These are phyloP conservation scores for Trichoderma sp. DNA, from an alignment of 2,329 filamentous ascomycete genomes.

Conservation along the genomic window DNA sequence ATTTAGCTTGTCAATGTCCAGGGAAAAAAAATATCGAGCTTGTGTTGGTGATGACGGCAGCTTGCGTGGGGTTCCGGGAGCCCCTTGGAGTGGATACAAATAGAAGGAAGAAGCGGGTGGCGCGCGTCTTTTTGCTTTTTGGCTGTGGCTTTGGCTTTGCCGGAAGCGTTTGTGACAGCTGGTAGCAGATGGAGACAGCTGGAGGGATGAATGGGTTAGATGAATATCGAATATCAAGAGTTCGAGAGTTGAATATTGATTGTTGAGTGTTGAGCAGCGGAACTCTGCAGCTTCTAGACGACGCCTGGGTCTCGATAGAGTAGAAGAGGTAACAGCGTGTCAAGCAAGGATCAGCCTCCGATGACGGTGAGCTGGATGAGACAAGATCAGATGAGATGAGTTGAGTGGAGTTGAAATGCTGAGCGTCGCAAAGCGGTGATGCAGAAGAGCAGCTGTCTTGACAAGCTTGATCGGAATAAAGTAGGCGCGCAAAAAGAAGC, in stretches of 20 bases:
- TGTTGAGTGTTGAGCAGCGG: background rate
- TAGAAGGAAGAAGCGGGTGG: slow-evolving; percentile 2
- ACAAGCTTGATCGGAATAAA: background rate
- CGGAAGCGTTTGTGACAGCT: background rate
- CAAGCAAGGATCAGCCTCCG: background rate
- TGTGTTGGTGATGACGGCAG: slow-evolving; percentile 18
- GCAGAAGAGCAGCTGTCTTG: background rate
- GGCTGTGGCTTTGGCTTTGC: background rate
- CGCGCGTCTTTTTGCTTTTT: slow-evolving; percentile 9
- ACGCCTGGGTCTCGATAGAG: background rate
- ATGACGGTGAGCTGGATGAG: background rate
- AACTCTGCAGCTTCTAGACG: background rate
- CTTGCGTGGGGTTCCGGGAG: slow-evolving; percentile 19
- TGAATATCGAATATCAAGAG: background rate
- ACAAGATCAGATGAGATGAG: background rate
- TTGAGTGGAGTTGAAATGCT: background rate
- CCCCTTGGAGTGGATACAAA: slow-evolving; percentile 16
- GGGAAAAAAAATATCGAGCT: slow-evolving; percentile 13
- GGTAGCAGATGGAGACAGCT: slow-evolving; percentile 10
- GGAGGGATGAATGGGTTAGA: background rate
- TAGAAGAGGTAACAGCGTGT: background rate
- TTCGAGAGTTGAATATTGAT: background rate
- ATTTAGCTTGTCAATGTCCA: background rate
- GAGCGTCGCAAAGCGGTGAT: background rate
- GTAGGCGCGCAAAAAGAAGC: background rate